These are phyloP conservation scores for Talaromyces trachyspermus DNA, from an alignment of 495 filamentous ascomycete genomes.

Conservation along the genomic window DNA sequence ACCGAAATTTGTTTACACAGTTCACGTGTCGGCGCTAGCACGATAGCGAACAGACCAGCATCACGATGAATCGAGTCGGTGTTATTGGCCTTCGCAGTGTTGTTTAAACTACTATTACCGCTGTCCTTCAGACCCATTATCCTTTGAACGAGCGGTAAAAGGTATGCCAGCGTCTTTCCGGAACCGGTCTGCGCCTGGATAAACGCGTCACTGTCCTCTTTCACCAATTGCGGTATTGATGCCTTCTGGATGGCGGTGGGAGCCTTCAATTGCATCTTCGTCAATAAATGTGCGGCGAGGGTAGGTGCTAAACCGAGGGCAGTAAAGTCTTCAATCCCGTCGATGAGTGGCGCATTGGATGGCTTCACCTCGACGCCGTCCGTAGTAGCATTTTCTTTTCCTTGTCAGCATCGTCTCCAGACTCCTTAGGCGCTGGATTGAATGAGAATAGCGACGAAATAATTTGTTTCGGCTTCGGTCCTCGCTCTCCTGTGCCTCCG, in stretches of 20 bases:
- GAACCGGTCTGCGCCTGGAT: slow-evolving; percentile 96
- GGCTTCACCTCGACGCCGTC: slow-evolving; percentile 53
- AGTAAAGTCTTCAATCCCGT: slow-evolving; percentile 75
- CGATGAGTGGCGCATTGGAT: slow-evolving; percentile 92
- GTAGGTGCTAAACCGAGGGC: slow-evolving; percentile 69
- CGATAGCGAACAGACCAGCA: slow-evolving; percentile 86
- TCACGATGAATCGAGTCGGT: slow-evolving; percentile 57
- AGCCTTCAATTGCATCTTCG: slow-evolving; percentile 79
- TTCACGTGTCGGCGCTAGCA: slow-evolving; percentile 87
- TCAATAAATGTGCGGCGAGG: slow-evolving; percentile 73
- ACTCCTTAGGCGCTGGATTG: slow-evolving; percentile 63
- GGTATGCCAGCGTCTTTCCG: slow-evolving; percentile 91
- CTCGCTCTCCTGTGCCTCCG: slow-evolving; percentile 9
- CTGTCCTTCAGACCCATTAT: slow-evolving; percentile 50
- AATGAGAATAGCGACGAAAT: slow-evolving; percentile 87
- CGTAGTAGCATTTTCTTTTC: slow-evolving; percentile 40
- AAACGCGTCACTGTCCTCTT: slow-evolving; percentile 83
- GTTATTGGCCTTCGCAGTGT: slow-evolving; percentile 23
- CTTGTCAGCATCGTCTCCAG: slow-evolving; percentile 5
- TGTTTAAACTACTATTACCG: slow-evolving; percentile 15
- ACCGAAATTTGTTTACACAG: slow-evolving; percentile 85
- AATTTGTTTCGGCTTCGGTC: slow-evolving; percentile 46
- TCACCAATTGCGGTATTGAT: slow-evolving; percentile 69
- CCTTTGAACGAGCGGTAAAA: slow-evolving; percentile 82
- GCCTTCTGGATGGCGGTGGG: slow-evolving; percentile 93